Conservation (phyloP, 192 early-diverging fungal species). For the Backusella psychrophila region DNA sequence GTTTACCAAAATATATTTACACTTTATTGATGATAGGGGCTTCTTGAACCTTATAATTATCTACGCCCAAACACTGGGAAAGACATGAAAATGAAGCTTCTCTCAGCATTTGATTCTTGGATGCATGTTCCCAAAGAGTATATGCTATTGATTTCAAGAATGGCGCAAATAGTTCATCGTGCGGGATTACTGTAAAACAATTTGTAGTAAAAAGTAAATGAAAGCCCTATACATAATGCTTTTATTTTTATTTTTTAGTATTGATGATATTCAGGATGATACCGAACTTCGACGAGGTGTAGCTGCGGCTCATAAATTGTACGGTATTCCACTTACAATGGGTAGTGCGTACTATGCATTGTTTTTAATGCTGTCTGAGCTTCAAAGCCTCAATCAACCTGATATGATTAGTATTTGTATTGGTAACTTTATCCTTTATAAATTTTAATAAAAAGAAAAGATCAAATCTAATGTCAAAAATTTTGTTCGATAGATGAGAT, state of each 20-base stretch:
- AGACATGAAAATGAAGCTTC: neutral
- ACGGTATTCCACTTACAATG: conserved; percentile 85
- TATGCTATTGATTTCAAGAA: neutral
- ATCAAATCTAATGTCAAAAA: neutral
- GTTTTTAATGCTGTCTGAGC: conserved; percentile 80
- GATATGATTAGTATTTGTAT: conserved; percentile 75
- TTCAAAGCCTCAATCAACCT: conserved; percentile 58
- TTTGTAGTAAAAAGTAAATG: neutral
- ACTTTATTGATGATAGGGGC: neutral
- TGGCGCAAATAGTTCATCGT: neutral
- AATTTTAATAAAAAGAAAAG: neutral
- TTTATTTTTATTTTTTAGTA: conserved; percentile 39
- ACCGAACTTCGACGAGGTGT: conserved; percentile 79
- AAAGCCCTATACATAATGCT: too few species aligned
- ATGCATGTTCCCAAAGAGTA: neutral
- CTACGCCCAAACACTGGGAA: neutral
- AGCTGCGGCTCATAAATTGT: conserved; percentile 92
- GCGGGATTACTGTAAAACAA: neutral
- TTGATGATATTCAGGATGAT: conserved; percentile 94
- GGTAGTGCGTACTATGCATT: conserved; percentile 96
- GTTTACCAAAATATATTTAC: too few species aligned
- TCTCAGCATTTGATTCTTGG: neutral
- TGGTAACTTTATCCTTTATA: conserved; percentile 17
- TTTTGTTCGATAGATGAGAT: conserved; percentile 54
- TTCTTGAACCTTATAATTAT: neutral